Evolutionary conservation across 1,139 yeast genomes (phyloP).

Genomic region (Diutina neorugosa): DNA sequence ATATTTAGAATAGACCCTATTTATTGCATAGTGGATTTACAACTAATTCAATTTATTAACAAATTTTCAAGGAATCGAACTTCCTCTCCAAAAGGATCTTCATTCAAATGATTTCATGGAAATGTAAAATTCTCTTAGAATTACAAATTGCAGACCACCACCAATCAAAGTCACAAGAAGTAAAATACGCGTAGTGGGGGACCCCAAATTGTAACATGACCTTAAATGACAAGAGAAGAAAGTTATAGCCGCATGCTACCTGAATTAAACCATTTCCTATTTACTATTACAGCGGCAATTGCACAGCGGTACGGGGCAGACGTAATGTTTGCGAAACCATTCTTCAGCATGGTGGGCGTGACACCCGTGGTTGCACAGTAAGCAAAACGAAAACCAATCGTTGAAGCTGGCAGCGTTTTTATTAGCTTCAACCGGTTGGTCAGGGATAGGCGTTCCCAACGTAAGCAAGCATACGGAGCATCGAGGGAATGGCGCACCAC

Average conservation of each 20-base stretch:
- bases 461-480: slow-evolving; percentile 84
- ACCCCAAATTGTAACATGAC: too few species aligned
- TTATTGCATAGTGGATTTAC: background rate
- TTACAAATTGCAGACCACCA: too few species aligned
- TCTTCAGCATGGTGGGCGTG: slow-evolving; percentile 94
- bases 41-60: too few species aligned
- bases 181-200: too few species aligned
- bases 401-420: slow-evolving; percentile 6
- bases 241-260: background rate
- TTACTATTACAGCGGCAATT: slow-evolving; percentile 63
- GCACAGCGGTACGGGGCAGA: slow-evolving; percentile 94
- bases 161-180: too few species aligned
- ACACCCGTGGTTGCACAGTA: slow-evolving; percentile 85
- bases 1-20: slow-evolving; percentile 10
- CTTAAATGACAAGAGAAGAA: too few species aligned
- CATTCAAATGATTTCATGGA: too few species aligned
- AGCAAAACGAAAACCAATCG: slow-evolving; percentile 74
- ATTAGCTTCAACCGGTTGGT: slow-evolving; percentile 38
- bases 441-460: slow-evolving; percentile 60
- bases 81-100: too few species aligned
- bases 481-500: slow-evolving; percentile 83
- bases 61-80: too few species aligned
- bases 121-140: too few species aligned
- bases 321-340: slow-evolving; percentile 80
- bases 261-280: slow-evolving; percentile 4